Evolutionary conservation across 1,284 basidiomycete species (phyloP), one percentile per base, ranked within the genome.

Genomic region (Schizophyllum commune): DNA sequence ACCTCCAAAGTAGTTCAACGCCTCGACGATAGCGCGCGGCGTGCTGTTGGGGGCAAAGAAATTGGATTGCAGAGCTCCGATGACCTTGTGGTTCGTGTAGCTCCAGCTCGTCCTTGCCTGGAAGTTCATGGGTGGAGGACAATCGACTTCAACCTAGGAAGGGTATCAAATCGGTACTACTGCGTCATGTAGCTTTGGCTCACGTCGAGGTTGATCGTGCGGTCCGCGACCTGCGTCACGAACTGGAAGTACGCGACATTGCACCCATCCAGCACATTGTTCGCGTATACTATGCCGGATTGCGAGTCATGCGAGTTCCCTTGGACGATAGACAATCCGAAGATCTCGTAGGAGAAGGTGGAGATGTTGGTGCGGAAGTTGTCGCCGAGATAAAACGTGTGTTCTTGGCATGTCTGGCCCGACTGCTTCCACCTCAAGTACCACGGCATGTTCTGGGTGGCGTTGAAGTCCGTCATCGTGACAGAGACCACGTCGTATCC

Each of bases 311-410:
- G 19, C 53, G 22, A 6, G 8, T 21, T n/a, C 9, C 20, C 56
- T 6, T 13, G 6, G 6, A 7, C 34, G 6, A 39, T 13, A 39
- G 34, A 39, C 34, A 39, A 39, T 6, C 34, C 60, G 56, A 58
- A 58, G 19, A 63, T 61, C 1, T 55, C 19, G 52, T 63, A 63
- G 5, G 62, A 63, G 33, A 63, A 63, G 17, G 62, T 60, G 1
- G 62, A 63, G 1, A 60, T 58, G 21, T 63, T 63, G 32, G 62
- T 63, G 54, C 62, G 62, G 55, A 63, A 63, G 21, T 54, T 32
- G 62, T 63, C 62, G 34, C 62, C 62, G 9, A 63, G 19, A 27
- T 60, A 60, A 20, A 63, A 63, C n/a, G 59, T 58, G 53, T 63
- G 60, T 32, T 52, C 27, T 20, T 60, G 47, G 33, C 61, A 2